Conservation (phyloP, 441 rosid species). For the Erodium moschatum region DNA sequence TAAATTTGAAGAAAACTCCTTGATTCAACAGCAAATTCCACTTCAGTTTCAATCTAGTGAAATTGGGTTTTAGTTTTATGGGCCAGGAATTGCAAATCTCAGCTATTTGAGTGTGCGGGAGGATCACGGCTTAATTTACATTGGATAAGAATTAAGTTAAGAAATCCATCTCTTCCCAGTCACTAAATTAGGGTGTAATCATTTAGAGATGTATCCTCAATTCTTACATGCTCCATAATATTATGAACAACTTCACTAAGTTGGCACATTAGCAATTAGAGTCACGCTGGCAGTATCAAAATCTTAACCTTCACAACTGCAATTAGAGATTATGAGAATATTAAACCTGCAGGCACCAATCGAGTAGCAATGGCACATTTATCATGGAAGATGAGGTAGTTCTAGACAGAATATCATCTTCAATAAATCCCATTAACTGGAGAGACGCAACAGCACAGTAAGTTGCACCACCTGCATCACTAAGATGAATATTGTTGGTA, state of each 20-base stretch:
- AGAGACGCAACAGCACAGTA: constrained; percentile 94
- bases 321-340: constrained; percentile 14
- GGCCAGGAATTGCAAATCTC: background rate
- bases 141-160: background rate
- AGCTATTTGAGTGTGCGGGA: background rate
- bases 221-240: background rate
- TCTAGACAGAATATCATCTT: constrained; percentile 48
- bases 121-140: constrained; percentile 3
- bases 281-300: too few relatives aligned
- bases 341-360: constrained; percentile 69
- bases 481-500: constrained; percentile 18
- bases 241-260: background rate
- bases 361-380: constrained; percentile 45
- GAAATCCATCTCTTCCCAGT: too few relatives aligned
- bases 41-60: background rate
- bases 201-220: too few relatives aligned
- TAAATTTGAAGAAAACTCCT: background rate
- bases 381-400: constrained; percentile 35
- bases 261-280: constrained; percentile 1
- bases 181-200: too few relatives aligned
- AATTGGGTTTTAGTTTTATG: background rate
- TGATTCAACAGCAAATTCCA: background rate
- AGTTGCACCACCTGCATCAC: constrained; percentile 86
- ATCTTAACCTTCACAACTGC: too few relatives aligned
- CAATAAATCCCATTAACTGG: constrained; percentile 67